A percentile compares a stretch with the other conserved stretches of the same genome.
These are phyloP conservation scores for Backusella australiensis DNA, from an alignment of 192 early-diverging fungal genomes.

Conservation along the genomic window DNA sequence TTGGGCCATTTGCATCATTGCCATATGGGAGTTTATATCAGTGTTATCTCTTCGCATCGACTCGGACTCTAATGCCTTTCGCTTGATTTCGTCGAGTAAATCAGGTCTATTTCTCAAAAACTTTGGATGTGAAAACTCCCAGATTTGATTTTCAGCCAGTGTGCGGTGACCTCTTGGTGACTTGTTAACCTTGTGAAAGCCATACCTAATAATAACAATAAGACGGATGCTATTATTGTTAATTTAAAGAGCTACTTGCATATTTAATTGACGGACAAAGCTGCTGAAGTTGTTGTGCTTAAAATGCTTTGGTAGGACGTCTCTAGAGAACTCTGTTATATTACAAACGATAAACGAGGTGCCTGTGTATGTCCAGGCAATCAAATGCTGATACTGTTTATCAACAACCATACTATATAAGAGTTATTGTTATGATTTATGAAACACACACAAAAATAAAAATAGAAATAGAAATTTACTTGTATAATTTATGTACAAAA, in stretches of 20 bases:
- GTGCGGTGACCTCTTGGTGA: conserved; percentile 83
- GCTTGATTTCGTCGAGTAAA: conserved; percentile 86
- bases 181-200: conserved; percentile 93
- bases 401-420: conserved; percentile 78
- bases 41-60: conserved; percentile 68
- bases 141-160: conserved; percentile 85
- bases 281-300: conserved; percentile 91
- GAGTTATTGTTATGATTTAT: neutral
- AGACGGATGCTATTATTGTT: no score
- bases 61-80: conserved; percentile 88
- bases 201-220: conserved; percentile 48
- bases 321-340: conserved; percentile 83
- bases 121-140: conserved; percentile 87
- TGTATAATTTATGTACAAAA: conserved; percentile 52
- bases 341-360: conserved; percentile 90
- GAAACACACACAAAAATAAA: neutral
- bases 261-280: conserved; percentile 88
- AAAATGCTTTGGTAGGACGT: conserved; percentile 89
- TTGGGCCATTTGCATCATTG: conserved; percentile 77
- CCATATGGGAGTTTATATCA: conserved; percentile 73
- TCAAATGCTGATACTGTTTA: conserved; percentile 81
- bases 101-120: conserved; percentile 73
- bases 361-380: conserved; percentile 85
- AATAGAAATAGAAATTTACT: conserved; percentile 31
- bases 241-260: conserved; percentile 44